Conservation (phyloP, 2,329 filamentous ascomycete species). For the Venturia effusa region DNA sequence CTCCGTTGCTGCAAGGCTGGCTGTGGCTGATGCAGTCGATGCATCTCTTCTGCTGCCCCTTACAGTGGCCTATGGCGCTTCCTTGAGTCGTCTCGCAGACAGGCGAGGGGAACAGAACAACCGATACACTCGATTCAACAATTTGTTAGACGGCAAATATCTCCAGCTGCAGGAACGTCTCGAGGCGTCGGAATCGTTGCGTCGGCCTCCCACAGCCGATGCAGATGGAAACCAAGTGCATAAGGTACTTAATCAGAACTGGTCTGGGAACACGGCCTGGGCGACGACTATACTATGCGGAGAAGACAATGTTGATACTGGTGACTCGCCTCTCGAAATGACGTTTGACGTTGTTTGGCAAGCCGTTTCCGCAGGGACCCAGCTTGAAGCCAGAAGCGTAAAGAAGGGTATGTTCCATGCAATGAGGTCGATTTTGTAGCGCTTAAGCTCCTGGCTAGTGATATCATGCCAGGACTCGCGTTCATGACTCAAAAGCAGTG, state of each 20-base stretch:
- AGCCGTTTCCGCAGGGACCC: constrained; percentile 48
- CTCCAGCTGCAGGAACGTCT: constrained; percentile 44
- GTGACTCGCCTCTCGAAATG: constrained; percentile 37
- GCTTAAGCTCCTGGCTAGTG: no score
- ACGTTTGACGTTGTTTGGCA: constrained; percentile 64
- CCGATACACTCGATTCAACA: constrained; percentile 53
- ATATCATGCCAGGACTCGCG: background rate
- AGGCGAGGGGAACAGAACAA: constrained; percentile 49
- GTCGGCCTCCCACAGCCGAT: constrained; percentile 25
- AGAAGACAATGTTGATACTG: constrained; percentile 35
- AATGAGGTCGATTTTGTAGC: constrained; percentile 15
- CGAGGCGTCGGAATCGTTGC: constrained; percentile 26
- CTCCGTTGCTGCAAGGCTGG: constrained; percentile 17
- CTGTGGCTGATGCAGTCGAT: constrained; percentile 42
- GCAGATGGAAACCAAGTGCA: constrained; percentile 32
- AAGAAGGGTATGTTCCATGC: constrained; percentile 35
- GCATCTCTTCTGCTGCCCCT: constrained; percentile 46
- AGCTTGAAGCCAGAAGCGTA: constrained; percentile 22
- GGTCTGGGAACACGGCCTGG: constrained; percentile 69
- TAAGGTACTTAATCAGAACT: constrained; percentile 57
- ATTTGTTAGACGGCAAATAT: constrained; percentile 54
- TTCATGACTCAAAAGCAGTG: background rate
- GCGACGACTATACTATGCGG: constrained; percentile 60
- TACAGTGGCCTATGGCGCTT: constrained; percentile 60
- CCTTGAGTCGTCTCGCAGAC: constrained; percentile 48